These are phyloP conservation scores for Infundibulicybe gibba DNA, from an alignment of 768 basidiomycete genomes.

Conservation along the genomic window DNA sequence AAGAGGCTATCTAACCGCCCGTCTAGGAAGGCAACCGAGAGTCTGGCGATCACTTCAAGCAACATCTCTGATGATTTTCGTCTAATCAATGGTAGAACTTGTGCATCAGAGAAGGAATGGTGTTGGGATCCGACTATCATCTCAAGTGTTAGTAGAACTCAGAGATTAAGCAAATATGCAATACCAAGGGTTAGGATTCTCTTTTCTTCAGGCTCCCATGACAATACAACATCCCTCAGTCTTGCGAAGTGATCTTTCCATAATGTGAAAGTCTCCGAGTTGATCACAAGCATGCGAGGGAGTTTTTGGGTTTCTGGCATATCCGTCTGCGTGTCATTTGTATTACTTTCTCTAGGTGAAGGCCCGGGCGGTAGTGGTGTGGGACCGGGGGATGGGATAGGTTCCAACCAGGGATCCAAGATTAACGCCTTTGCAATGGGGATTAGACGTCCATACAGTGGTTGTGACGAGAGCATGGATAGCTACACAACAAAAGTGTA, in stretches of 20 bases:
- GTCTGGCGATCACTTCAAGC: constrained; percentile 27
- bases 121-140: constrained; percentile 40
- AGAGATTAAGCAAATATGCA: constrained; percentile 6
- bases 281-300: constrained; percentile 60
- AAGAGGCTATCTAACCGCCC: constrained; percentile 30
- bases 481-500: constrained; percentile 34
- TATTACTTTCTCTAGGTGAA: constrained; percentile 2
- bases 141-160: neutral
- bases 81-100: constrained; percentile 36
- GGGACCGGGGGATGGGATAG: constrained; percentile 59
- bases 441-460: constrained; percentile 40
- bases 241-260: constrained; percentile 74
- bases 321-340: constrained; percentile 4
- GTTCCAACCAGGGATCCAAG: constrained; percentile 86
- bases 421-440: constrained; percentile 57
- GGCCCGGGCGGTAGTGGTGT: constrained; percentile 18
- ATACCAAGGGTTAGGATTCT: constrained; percentile 47
- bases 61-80: constrained; percentile 26
- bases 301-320: constrained; percentile 7
- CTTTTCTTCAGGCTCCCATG: constrained; percentile 47
- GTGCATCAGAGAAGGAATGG: constrained; percentile 45
- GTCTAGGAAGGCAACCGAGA: constrained; percentile 43
- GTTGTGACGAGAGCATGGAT: constrained; percentile 48
- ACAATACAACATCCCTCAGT: constrained; percentile 46
- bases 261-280: constrained; percentile 74